Evolutionary conservation across 2,329 filamentous ascomycete genomes (phyloP).

Genomic region (Pseudogymnoascus sp.): DNA sequence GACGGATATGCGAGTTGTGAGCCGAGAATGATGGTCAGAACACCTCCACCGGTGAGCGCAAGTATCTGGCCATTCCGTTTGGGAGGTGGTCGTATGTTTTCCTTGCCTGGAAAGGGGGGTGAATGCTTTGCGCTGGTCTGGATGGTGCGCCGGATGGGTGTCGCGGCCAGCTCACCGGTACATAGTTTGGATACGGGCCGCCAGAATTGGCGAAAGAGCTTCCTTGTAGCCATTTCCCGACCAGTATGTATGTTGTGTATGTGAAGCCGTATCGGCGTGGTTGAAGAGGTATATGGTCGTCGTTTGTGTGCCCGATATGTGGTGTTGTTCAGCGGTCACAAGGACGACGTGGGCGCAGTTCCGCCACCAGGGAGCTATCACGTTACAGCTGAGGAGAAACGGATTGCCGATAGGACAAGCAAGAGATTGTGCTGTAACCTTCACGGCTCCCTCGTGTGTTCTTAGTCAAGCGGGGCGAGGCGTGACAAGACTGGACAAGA

Average conservation of each 20-base stretch:
- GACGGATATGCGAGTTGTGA: not conserved
- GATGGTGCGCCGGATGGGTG: not conserved
- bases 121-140: not conserved
- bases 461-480: not conserved
- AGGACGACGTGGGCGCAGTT: not conserved
- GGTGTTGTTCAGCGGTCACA: not conserved
- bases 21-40: not conserved
- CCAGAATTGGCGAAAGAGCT: not conserved
- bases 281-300: not conserved
- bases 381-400: not conserved
- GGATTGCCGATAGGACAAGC: not conserved
- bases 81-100: not conserved
- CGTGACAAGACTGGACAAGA: slow-evolving; percentile 5
- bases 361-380: not conserved
- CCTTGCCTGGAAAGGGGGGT: not conserved
- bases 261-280: not conserved
- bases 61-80: not conserved
- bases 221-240: not conserved
- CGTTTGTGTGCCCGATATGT: not conserved
- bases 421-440: slow-evolving; percentile 1
- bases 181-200: not conserved
- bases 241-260: not conserved
- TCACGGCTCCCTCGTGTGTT: not conserved
- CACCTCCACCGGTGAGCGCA: not conserved
- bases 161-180: not conserved